Evolutionary conservation across 108 stramenopile species (phyloP).

Genomic region (Cyclostephanos tholiformis): DNA sequence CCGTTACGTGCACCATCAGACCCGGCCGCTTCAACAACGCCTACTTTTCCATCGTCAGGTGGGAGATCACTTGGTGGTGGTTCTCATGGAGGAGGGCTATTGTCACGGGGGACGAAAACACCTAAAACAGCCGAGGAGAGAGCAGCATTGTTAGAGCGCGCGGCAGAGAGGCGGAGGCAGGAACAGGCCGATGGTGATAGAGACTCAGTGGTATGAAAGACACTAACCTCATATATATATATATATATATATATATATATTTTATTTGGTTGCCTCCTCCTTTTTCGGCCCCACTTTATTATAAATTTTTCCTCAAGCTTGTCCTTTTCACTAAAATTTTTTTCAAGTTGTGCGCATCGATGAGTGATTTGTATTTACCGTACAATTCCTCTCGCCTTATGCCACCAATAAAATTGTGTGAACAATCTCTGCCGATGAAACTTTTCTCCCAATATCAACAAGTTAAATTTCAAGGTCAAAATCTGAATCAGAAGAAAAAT

Average conservation of each 20-base stretch:
- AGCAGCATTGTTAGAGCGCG: constrained; percentile 50
- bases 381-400: no score
- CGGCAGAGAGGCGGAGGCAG: constrained; percentile 53
- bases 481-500: constrained; percentile 5
- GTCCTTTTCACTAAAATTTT: no score
- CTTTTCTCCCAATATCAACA: not conserved
- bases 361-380: no score
- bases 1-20: constrained; percentile 33
- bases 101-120: constrained; percentile 38
- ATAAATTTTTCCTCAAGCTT: no score
- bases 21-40: constrained; percentile 28
- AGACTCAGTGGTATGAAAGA: constrained; percentile 35
- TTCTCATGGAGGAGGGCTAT: constrained; percentile 33
- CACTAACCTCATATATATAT: not conserved
- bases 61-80: constrained; percentile 49
- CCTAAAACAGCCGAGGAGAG: constrained; percentile 57
- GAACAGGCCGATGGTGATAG: constrained; percentile 33
- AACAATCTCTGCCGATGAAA: not conserved
- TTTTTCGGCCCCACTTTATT: no score
- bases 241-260: no score
- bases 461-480: not conserved
- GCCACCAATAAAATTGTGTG: not conserved
- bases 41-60: constrained; percentile 42
- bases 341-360: no score
- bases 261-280: not conserved